Evolutionary conservation across 805 yeast species (phyloP).

Genomic region (Myxozyma sirexii): DNA sequence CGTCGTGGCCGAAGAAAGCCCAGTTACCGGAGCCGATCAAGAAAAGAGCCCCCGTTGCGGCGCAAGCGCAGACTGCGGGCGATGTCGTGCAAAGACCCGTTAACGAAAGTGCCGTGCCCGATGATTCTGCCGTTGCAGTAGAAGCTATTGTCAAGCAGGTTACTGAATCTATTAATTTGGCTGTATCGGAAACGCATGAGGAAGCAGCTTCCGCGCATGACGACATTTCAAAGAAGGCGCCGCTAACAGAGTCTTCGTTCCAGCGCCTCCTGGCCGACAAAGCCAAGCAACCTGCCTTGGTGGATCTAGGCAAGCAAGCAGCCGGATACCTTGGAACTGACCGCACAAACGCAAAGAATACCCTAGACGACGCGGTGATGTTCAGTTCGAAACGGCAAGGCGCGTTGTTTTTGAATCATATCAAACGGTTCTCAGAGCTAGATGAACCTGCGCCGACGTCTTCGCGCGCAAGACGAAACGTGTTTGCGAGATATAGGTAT

Average conservation of each 20-base stretch:
- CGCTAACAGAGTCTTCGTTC: not conserved
- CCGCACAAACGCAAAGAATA: not conserved
- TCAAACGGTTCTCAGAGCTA: not conserved
- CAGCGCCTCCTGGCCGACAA: not conserved
- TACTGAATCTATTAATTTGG: too few species aligned
- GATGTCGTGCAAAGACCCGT: not conserved
- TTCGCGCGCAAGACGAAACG: not conserved
- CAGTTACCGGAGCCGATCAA: not conserved
- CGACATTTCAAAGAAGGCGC: not conserved
- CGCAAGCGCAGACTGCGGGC: not conserved
- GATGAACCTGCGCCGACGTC: not conserved
- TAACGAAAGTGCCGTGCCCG: too few species aligned
- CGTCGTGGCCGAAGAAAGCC: not conserved
- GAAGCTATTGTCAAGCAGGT: too few species aligned
- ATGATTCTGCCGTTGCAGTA: too few species aligned
- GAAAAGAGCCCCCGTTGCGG: not conserved
- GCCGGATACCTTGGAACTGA: constrained; percentile 12
- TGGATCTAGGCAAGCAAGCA: not conserved
- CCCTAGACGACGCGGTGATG: not conserved
- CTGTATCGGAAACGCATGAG: too few species aligned
- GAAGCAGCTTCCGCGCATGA: too few species aligned
- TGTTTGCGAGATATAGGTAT: constrained; percentile 1
- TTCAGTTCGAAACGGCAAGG: not conserved
- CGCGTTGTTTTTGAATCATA: not conserved
- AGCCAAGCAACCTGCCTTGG: too few species aligned